Base-by-base conservation (phyloP, 23 red algal genomes). In the Agarophyton chilense region DNA sequence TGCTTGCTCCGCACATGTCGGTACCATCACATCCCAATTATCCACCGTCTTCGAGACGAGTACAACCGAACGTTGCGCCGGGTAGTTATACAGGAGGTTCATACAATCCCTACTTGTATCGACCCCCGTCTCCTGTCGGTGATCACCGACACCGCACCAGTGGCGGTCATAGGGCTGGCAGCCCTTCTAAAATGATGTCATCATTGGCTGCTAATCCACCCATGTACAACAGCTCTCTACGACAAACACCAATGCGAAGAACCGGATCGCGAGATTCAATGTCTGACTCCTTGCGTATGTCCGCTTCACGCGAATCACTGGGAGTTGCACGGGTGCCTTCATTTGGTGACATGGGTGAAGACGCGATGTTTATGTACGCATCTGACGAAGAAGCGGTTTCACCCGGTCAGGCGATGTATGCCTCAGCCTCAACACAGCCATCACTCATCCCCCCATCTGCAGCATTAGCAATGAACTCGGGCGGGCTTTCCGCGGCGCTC, bases 271-370 rank as follows among this genome's bases (percentile, higher is more conserved):
- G 68, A 47, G 68, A 74, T 74, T 74, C 68, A 0, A 74, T 74
- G 54, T 60, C 77, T 11, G 77, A 80, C 36, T 35, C 77, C 28
- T 50, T 80, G 50, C 77, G 77, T 29, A 60, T 80, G 77, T 80
- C 77, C 21, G 77, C 77, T 55, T 80, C 77, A 34, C 50, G 54
- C 7, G 77, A 80, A n/a, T 80, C 77, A 41, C 77, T 80, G 4
- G 51, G 77, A 2, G 19, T 80, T 26, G 77, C 9, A 2, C 31
- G 46, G 44, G 68, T 74, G 1, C 77, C 77, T 31, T 80, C 54
- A 5, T 5, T 61, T 1, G 50, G 51, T 8, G 77, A 80, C 16
- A 58, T 80, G 51, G 51, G 51, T 50, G 77, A 80, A n/a, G 77
- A 80, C 50, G 29, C 40, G 22, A 80, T 80, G 77, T 80, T 80